Percentiles rank a stretch among this genome's conserved stretches.
Conservation (phyloP, 164 flowering plant species). For the grape (Vitis vinifera) region ASM3070453v1 NC_081809.1:6043501-6044000, state of each 20-base stretch:
- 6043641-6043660: conserved; percentile 7
- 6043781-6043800: conserved; percentile 31
- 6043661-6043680: conserved; percentile 39
- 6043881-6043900: conserved; percentile 65
- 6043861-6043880: conserved; percentile 53
- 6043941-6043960: conserved; percentile 1
- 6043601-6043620: conserved; percentile 35
- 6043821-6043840: conserved; percentile 64
- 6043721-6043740: conserved; percentile 67
- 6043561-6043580: conserved; percentile 66
- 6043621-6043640: conserved; percentile 15
- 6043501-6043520: conserved; percentile 80
- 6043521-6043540: conserved; percentile 84
- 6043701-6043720: conserved; percentile 56
- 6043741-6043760: conserved; percentile 67
- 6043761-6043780: conserved; percentile 50
- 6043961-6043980: conserved; percentile 3
- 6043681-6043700: conserved; percentile 62
- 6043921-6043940: conserved; percentile 80
- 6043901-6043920: conserved; percentile 83
- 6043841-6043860: conserved; percentile 49
- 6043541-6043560: conserved; percentile 65
- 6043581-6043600: conserved; percentile 33
- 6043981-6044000: conserved; percentile 5
- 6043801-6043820: conserved; percentile 57